phyloP scores from a whole-genome alignment of 2,329 filamentous ascomycete species.

The Monosporascus sp. region DNA sequence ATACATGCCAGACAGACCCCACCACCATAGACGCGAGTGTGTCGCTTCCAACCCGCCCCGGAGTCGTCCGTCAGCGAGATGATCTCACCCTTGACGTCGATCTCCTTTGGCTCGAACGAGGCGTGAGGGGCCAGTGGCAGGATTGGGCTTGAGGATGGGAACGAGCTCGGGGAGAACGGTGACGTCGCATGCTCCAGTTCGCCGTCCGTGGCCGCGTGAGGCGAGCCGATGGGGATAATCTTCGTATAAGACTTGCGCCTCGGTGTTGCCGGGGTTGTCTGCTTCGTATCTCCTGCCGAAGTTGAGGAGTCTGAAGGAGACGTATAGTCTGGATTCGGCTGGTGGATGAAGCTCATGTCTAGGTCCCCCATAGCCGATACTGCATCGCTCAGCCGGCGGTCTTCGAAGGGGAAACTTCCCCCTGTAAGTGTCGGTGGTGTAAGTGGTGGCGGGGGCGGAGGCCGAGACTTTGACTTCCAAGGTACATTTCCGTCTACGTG shows the following conservation, averaged over 20 bases:
- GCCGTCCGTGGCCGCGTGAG: conserved; percentile 10
- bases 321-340: conserved; percentile 45
- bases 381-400: conserved; percentile 28
- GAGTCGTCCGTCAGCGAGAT: conserved; percentile 42
- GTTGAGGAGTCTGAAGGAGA: conserved; percentile 20
- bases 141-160: conserved; percentile 41
- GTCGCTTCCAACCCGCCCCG: conserved; percentile 49
- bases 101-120: conserved; percentile 28
- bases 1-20: conserved; percentile 52
- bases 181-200: conserved; percentile 17
- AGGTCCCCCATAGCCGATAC: conserved; percentile 28
- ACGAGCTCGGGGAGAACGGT: conserved; percentile 42
- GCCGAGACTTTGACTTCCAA: conserved; percentile 29
- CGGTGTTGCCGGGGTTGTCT: conserved; percentile 27
- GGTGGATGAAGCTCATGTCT: conserved; percentile 39
- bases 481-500: conserved; percentile 21
- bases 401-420: conserved; percentile 37
- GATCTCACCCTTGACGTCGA: conserved; percentile 45
- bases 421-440: conserved; percentile 41
- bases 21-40: conserved; percentile 55
- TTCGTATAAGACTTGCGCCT: conserved; percentile 39
- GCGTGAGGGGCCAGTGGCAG: conserved; percentile 42
- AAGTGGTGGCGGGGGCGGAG: conserved; percentile 42
- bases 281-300: conserved; percentile 12
- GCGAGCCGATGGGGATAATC: conserved; percentile 29